Evolutionary conservation across 1,284 basidiomycete species (phyloP), one percentile per base, ranked within the genome.

Genomic region (Puccinia polysora): DNA sequence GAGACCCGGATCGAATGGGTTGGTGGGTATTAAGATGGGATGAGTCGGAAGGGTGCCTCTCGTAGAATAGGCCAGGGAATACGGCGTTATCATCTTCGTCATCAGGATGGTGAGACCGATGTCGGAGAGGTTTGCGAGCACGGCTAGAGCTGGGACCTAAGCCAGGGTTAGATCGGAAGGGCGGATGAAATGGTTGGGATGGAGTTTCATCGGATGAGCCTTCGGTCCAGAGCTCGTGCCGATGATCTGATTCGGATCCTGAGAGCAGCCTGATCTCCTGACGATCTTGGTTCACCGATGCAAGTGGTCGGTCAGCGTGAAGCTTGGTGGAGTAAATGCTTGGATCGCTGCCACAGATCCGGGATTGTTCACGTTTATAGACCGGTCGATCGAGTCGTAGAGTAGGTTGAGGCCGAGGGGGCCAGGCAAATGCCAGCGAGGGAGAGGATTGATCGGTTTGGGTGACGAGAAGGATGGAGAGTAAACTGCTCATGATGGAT

Each of bases 391-490:
- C 62, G 56, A 73, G 62, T 15, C 62, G 30, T 6, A n/a, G 52
- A n/a, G 62, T 73, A 2, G 60, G 60, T 25, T 55, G 38, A 2
- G 70, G 70, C 18, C 53, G 70, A 20, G 70, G 60, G 14, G 70
- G 70, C 70, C 70, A 73, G n/a, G 62, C 70, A 43, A 73, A 73
- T 2, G 32, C 55, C 7, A 73, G 38, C 28, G 58, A 62, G 2
- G 69, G 69, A 2, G 67, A 70, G 18, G 62, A 63, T 40, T 73
- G 60, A n/a, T 73, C 70, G 40, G 40, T 38, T 30, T 73, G 70
- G 40, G 50, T 73, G 50, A 65, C 53, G 3, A 73, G 40, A 23
- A 73, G 55, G 30, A 73, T 25, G 6, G 70, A 49, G 8, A 73
- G 45, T 34, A 73, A 59, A 36, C 52, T 64, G 32, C 60, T 63